Evolutionary conservation across 768 basidiomycete species (phyloP), one percentile per base, ranked within the genome.

Genomic region (Serendipita sp.): DNA sequence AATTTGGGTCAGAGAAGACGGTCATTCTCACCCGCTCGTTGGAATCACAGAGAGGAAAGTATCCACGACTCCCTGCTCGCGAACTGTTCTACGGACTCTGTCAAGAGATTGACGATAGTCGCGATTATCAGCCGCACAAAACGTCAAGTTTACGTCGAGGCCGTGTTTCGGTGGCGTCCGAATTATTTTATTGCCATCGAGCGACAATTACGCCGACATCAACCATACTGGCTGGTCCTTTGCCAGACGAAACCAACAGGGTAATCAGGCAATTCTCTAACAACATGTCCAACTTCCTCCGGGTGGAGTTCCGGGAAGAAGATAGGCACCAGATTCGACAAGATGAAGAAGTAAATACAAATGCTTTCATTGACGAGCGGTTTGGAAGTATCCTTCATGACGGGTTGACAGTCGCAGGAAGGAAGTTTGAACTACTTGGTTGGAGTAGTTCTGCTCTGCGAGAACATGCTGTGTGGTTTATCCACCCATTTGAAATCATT

Each of bases 361-460:
- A 73, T 3, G 69, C 63, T 3, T 86, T 85, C 67, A 76, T 85
- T 64, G 70, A 73, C 28, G 63, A 69, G 2, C 78, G 84, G 38
- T 75, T 85, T n/a, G 80, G 81, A 1, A 69, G 73, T 13, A 70
- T 82, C 30, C 70, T 79, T 13, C 63, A 75, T 0, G 65, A 75
- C 4, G 83, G 83, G 0, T 69, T 88, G 18, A 70, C 41, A 2
- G 77, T 89, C 36, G 84, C 80, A 1, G 79, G 80, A 1, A 75
- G 81, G 36, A 68, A 70, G 5, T 88, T 87, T 68, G 67, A 78
- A 0, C 88, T 87, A 69, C 76, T 89, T 15, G 86, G 84, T 0
- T 88, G 87, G 72, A 87, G 85, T 0, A 84, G 83, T 69, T 88
- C 86, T 2, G 84, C 87, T 0, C 73, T 88, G 23, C 86, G 84